Percentiles rank a stretch among this genome's conserved stretches.
Conservation (phyloP, 129 eudicot species). For the Heracleum sosnowskyi region DNA sequence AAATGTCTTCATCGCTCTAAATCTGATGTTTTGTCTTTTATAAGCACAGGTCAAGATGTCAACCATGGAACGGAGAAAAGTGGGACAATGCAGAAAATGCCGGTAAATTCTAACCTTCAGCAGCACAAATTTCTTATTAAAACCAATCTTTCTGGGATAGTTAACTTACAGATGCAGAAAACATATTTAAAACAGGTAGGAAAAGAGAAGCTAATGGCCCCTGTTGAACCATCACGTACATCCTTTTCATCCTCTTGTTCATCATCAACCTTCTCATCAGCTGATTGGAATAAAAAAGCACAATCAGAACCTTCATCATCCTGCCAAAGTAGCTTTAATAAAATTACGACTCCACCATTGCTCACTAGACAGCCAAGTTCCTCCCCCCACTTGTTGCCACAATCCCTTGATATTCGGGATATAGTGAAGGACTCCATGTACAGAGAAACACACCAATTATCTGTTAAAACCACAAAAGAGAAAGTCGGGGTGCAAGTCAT, state of each 20-base stretch:
- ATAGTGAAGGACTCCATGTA: conserved; percentile 56
- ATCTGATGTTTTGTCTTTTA: conserved; percentile 8
- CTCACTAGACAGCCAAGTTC: conserved; percentile 24
- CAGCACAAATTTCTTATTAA: not conserved
- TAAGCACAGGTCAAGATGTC: conserved; percentile 30
- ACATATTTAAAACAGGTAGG: conserved; percentile 20
- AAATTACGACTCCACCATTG: conserved; percentile 29
- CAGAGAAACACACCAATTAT: conserved; percentile 51
- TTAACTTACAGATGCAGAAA: conserved; percentile 43
- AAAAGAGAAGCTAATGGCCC: conserved; percentile 42
- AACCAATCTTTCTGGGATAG: not conserved
- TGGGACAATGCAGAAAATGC: conserved; percentile 26
- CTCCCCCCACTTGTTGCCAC: conserved; percentile 12
- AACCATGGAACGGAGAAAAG: conserved; percentile 27
- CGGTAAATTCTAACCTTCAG: conserved; percentile 22
- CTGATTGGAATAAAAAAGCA: conserved; percentile 30
- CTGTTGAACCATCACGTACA: conserved; percentile 55
- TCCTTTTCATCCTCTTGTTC: conserved; percentile 66
- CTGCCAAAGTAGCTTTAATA: conserved; percentile 29
- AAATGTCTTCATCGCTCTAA: not conserved
- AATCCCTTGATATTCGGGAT: conserved; percentile 54
- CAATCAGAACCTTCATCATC: conserved; percentile 39
- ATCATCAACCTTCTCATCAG: conserved; percentile 53
- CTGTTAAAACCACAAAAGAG: conserved; percentile 51
- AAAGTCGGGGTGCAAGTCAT: conserved; percentile 31